These are phyloP conservation scores for Lodderomyces oxycetoniae DNA, from an alignment of 1,139 yeast genomes.

Conservation along the genomic window DNA sequence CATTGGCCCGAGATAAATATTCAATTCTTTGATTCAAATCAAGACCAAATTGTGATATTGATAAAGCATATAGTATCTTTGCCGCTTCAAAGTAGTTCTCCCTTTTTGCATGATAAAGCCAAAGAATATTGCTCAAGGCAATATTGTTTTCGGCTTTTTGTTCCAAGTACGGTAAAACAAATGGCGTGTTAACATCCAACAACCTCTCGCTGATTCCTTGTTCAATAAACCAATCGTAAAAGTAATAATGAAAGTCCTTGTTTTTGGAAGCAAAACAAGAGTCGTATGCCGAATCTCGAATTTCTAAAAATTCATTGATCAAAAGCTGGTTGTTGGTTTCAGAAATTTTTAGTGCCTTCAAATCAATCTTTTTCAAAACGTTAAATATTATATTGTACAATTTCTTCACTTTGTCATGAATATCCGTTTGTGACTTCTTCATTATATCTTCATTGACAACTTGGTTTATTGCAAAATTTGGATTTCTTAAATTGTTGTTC, in stretches of 20 bases:
- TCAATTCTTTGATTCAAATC: slow-evolving; percentile 74
- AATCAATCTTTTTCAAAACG: slow-evolving; percentile 67
- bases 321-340: slow-evolving; percentile 41
- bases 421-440: slow-evolving; percentile 6
- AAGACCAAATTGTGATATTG: slow-evolving; percentile 70
- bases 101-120: slow-evolving; percentile 85
- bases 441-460: slow-evolving; percentile 7
- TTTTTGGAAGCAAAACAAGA: slow-evolving; percentile 73
- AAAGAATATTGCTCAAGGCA: slow-evolving; percentile 73
- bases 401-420: slow-evolving; percentile 39
- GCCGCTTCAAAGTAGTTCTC: slow-evolving; percentile 82
- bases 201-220: slow-evolving; percentile 76
- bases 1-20: slow-evolving; percentile 85
- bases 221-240: slow-evolving; percentile 87
- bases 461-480: slow-evolving; percentile 8
- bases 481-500: slow-evolving; percentile 32
- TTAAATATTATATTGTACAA: slow-evolving; percentile 73
- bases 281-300: slow-evolving; percentile 69
- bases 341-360: slow-evolving; percentile 52
- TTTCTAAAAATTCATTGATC: slow-evolving; percentile 51
- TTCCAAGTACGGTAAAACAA: slow-evolving; percentile 69
- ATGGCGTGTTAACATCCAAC: slow-evolving; percentile 77
- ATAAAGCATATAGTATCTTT: slow-evolving; percentile 65
- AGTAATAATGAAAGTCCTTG: slow-evolving; percentile 79
- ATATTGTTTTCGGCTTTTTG: slow-evolving; percentile 66